Evolutionary conservation across 2,329 filamentous ascomycete genomes (phyloP), one percentile per base, ranked within the genome.

Genomic region (Colletotrichum australisinense): DNA sequence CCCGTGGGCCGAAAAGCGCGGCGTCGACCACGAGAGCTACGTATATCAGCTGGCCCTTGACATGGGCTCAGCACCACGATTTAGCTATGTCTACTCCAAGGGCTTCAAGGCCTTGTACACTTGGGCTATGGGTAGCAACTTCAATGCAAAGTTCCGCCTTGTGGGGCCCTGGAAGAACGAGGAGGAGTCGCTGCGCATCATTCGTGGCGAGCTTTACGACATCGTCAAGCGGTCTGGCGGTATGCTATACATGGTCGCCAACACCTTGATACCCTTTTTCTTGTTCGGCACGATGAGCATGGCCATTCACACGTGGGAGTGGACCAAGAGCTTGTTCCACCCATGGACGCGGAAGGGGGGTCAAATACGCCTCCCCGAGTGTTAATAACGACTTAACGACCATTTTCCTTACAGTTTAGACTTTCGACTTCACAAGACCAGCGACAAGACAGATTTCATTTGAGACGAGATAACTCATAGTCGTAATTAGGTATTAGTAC

Each of bases 21-120:
- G 84, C 19, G 85, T 88, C 2, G 86, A 88, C 56, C 86, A 88
- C 60, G 86, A 88, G 73, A 84, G 82, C 72, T 88, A 88, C 73
- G 84, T 84, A 0, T 88, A 87, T 77, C 86, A 88, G 78, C 81
- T 88, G 2, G 86, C 86, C 0, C 78, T 86, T 0, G 86, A 87
- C 76, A 86, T 87, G 69, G 84, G 83, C 3, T 77, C 85, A 2
- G 86, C 85, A 0, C 85, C 86, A 0, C 80, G 77, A 2, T 78
- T 84, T 26, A 71, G 72, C 0, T 78, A 84, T 26, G 77, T 87
- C 2, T 74, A 75, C 46, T 75, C 74, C 4, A 78, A 80, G 60
- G 80, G 83, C 3, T 77, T 76, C 32, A 68, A 68, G 38, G 63
- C 26, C 24, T 78, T 82, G 4, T 83, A 82, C 72, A 83, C 82